Evolutionary conservation across 2,329 filamentous ascomycete species (phyloP).

Genomic region (Capronia americana): DNA sequence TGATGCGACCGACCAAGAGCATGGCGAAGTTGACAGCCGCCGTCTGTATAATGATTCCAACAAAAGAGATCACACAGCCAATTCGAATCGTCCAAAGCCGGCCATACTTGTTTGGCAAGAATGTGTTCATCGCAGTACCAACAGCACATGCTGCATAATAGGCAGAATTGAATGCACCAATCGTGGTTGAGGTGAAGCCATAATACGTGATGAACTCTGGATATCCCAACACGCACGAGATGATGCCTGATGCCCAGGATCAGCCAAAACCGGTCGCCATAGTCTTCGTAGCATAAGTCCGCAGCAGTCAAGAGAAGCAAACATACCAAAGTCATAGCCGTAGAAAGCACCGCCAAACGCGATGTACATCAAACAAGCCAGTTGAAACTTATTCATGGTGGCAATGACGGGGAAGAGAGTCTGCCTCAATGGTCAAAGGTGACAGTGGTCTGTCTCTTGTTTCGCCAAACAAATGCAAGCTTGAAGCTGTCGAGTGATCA

Average conservation of each 20-base stretch:
- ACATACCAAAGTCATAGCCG: conserved; percentile 19
- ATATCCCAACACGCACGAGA: conserved; percentile 13
- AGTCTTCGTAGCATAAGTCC: no score
- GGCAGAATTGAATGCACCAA: conserved; percentile 14
- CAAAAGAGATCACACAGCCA: background rate
- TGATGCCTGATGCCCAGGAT: no score
- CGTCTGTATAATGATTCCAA: conserved; percentile 14
- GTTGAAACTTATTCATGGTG: background rate
- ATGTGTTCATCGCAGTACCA: conserved; percentile 9
- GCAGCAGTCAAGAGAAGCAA: no score
- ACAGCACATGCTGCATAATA: conserved; percentile 13
- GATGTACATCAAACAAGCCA: conserved; percentile 12
- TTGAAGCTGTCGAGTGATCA: no score
- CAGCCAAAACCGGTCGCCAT: no score
- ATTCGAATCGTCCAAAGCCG: conserved; percentile 9
- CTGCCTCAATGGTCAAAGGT: conserved; percentile 2
- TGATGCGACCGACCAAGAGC: conserved; percentile 9
- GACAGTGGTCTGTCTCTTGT: background rate
- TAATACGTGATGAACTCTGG: conserved; percentile 14
- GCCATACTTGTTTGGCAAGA: conserved; percentile 15
- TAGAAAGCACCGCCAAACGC: conserved; percentile 14
- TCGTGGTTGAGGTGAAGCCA: conserved; percentile 6
- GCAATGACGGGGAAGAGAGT: background rate
- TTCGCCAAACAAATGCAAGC: no score
- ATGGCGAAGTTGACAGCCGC: conserved; percentile 6